These are phyloP conservation scores for Malus sieversii DNA, from an alignment of 306 rosid genomes.

Conservation along the genomic window DNA sequence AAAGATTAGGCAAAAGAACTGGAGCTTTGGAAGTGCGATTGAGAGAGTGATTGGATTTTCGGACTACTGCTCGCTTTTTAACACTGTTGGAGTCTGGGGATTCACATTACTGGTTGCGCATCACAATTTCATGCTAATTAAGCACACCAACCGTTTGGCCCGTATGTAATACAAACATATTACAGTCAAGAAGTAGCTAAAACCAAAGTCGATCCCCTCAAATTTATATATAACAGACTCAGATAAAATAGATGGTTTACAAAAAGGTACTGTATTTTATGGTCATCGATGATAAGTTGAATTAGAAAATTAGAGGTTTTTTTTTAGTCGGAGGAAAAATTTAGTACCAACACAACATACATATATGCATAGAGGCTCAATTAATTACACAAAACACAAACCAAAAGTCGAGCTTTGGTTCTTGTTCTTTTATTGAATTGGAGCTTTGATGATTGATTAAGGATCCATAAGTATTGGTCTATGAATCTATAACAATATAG, in stretches of 20 bases:
- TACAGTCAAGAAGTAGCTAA: neutral
- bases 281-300: too few species aligned
- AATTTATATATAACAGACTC: too few species aligned
- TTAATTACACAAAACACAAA: too few species aligned
- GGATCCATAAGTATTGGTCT: neutral
- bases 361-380: too few species aligned
- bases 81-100: neutral
- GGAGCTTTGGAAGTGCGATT: neutral
- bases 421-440: neutral
- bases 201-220: neutral
- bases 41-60: neutral
- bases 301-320: too few species aligned
- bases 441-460: neutral
- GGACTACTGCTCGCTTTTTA: neutral
- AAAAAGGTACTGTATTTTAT: too few species aligned
- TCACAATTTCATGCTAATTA: neutral
- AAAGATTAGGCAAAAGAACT: neutral
- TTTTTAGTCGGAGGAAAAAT: too few species aligned
- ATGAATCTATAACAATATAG: neutral
- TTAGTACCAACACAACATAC: too few species aligned
- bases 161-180: neutral
- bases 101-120: neutral
- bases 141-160: neutral
- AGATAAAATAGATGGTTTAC: too few species aligned
- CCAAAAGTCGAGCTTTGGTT: neutral